These are phyloP conservation scores for Termitomyces bulborhizus DNA, from an alignment of 768 basidiomycete species.

Conservation along the genomic window DNA sequence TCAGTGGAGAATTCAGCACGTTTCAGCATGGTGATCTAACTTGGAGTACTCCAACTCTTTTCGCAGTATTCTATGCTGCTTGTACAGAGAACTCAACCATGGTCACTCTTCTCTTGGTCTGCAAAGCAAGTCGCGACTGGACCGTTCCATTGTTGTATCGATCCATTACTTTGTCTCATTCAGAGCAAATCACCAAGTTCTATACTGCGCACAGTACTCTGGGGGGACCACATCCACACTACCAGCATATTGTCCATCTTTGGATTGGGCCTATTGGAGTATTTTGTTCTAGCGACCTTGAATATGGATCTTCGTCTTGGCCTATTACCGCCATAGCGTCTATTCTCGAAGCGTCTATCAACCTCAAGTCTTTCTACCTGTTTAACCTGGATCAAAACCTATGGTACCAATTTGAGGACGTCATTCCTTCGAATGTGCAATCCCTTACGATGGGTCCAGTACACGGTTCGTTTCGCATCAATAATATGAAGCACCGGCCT, in stretches of 20 bases:
- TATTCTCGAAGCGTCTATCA: conserved; percentile 22
- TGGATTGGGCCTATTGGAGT: conserved; percentile 22
- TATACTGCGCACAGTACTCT: conserved; percentile 15
- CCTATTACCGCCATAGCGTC: conserved; percentile 25
- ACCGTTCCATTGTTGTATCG: conserved; percentile 19
- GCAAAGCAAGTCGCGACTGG: conserved; percentile 13
- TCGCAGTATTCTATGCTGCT: conserved; percentile 14
- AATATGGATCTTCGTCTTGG: conserved; percentile 24
- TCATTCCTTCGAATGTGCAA: conserved; percentile 24
- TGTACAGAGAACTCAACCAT: conserved; percentile 5
- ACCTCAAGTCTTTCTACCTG: conserved; percentile 22
- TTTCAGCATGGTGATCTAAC: background rate
- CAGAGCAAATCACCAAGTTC: conserved; percentile 17
- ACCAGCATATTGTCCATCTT: conserved; percentile 20
- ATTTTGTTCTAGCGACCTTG: conserved; percentile 17
- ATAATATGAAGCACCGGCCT: conserved; percentile 20
- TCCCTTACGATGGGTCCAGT: conserved; percentile 27
- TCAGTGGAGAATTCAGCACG: background rate
- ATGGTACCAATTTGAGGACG: conserved; percentile 23
- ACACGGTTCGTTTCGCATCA: conserved; percentile 25
- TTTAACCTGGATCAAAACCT: conserved; percentile 24
- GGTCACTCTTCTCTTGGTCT: conserved; percentile 4
- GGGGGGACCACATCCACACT: conserved; percentile 12
- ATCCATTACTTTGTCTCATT: conserved; percentile 16
- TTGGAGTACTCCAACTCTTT: background rate